These are phyloP conservation scores for Tuber umbilicatum DNA, from an alignment of 495 filamentous ascomycete genomes.

Conservation along the genomic window DNA sequence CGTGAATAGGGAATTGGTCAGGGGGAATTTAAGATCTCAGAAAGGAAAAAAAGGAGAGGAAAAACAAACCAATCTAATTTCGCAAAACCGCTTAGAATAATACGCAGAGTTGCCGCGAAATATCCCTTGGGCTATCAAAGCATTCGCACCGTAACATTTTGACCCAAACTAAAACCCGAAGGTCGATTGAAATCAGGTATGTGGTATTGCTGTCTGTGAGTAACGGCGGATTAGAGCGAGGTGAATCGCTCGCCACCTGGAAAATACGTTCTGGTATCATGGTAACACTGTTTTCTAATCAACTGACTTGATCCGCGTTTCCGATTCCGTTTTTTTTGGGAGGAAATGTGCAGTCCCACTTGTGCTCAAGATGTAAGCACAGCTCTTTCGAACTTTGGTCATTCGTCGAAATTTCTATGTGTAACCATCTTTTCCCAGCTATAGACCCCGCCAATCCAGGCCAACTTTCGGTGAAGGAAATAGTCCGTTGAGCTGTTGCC, in stretches of 20 bases:
- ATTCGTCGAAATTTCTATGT: no score
- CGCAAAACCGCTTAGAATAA: neutral
- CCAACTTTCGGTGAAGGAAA: no score
- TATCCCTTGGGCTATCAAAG: neutral
- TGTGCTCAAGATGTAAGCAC: no score
- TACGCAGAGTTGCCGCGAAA: neutral
- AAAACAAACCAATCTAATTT: neutral
- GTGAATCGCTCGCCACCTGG: neutral
- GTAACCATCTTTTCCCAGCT: no score
- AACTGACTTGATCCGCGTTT: no score
- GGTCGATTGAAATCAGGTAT: neutral
- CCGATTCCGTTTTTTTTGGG: neutral
- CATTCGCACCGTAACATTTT: neutral
- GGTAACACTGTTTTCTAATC: no score
- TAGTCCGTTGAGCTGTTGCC: no score
- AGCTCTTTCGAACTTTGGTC: no score
- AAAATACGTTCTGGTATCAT: neutral
- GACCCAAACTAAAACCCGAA: neutral
- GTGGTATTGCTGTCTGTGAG: neutral
- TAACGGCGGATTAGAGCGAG: neutral
- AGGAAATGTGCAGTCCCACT: neutral
- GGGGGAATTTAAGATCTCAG: neutral
- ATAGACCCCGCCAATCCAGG: no score
- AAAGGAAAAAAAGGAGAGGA: neutral
- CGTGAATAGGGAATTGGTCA: neutral